These are phyloP conservation scores for Microbotryomycetes sp. DNA, from an alignment of 1,284 basidiomycete species.

Conservation along the genomic window DNA sequence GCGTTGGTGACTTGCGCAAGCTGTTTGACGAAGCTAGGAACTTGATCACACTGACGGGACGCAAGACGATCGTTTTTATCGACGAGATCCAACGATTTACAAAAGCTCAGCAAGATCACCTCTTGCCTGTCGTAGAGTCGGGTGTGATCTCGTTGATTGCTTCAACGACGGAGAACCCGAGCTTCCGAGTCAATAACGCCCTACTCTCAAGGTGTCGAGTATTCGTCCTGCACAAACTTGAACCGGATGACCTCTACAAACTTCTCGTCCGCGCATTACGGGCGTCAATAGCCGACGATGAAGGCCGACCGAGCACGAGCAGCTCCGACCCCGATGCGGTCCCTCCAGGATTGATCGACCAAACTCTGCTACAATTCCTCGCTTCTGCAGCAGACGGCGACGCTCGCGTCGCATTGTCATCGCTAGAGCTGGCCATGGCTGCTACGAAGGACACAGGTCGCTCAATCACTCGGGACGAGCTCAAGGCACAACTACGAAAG, in stretches of 20 bases:
- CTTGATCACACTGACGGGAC: slow-evolving; percentile 59
- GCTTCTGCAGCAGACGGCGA: slow-evolving; percentile 58
- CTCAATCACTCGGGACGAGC: slow-evolving; percentile 36
- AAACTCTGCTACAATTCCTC: slow-evolving; percentile 47
- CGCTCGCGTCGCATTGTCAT: slow-evolving; percentile 59
- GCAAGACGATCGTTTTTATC: slow-evolving; percentile 64
- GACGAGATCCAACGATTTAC: slow-evolving; percentile 84
- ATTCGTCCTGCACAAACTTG: slow-evolving; percentile 55
- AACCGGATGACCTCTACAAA: slow-evolving; percentile 51
- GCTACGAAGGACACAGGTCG: slow-evolving; percentile 9
- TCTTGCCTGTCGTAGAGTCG: slow-evolving; percentile 70
- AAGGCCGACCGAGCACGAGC: slow-evolving; percentile 33
- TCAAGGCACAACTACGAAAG: slow-evolving; percentile 41
- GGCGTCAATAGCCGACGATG: neutral
- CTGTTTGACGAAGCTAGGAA: slow-evolving; percentile 75
- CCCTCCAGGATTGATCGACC: slow-evolving; percentile 23
- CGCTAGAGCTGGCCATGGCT: slow-evolving; percentile 53
- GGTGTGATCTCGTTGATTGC: slow-evolving; percentile 69
- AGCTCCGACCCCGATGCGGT: slow-evolving; percentile 31
- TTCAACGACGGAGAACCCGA: slow-evolving; percentile 88
- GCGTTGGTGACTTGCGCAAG: slow-evolving; percentile 68
- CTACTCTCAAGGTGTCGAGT: slow-evolving; percentile 45
- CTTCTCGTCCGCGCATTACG: slow-evolving; percentile 51
- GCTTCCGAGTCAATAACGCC: slow-evolving; percentile 50
- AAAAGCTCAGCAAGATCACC: slow-evolving; percentile 68